Percentiles rank a stretch among this genome's conserved stretches.
Evolutionary conservation across 805 yeast species (phyloP).

Genomic region (Blastobotrys terrestris): DNA sequence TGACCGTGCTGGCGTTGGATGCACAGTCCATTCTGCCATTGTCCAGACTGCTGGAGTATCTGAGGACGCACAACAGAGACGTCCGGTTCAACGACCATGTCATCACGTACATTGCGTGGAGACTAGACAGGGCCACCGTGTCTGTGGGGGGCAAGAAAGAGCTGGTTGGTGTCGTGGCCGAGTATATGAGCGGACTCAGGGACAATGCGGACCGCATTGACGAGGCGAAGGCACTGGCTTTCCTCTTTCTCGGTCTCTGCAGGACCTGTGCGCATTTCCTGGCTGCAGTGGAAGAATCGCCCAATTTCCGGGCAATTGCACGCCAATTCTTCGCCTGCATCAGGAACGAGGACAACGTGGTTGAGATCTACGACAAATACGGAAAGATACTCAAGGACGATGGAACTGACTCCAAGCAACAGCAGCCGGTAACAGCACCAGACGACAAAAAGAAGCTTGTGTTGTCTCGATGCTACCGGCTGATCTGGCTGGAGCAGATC

Average conservation of each 20-base stretch:
- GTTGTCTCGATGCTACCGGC: slow-evolving; percentile 18
- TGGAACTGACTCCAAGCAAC: background rate
- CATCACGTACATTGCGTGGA: background rate
- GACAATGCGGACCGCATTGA: background rate
- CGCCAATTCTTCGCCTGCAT: background rate
- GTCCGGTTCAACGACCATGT: background rate
- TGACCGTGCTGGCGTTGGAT: slow-evolving; percentile 21
- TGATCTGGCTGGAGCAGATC: slow-evolving; percentile 22
- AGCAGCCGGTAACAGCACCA: too few relatives aligned
- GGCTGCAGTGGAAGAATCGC: background rate
- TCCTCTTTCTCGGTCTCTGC: background rate
- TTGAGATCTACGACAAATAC: background rate
- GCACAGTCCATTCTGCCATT: slow-evolving; percentile 20
- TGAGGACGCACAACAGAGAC: slow-evolving; percentile 3
- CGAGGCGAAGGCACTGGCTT: slow-evolving; percentile 4
- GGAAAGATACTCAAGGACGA: background rate
- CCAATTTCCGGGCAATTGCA: background rate
- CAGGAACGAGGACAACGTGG: background rate
- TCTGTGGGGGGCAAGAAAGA: background rate
- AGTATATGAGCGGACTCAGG: slow-evolving; percentile 2
- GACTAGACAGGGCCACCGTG: background rate
- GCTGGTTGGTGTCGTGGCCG: slow-evolving; percentile 12
- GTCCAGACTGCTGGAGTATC: slow-evolving; percentile 15
- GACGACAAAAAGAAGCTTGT: background rate
- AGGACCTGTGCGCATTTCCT: background rate